Conservation (phyloP, 2,329 filamentous ascomycete species). For the Nemania sp. region DNA sequence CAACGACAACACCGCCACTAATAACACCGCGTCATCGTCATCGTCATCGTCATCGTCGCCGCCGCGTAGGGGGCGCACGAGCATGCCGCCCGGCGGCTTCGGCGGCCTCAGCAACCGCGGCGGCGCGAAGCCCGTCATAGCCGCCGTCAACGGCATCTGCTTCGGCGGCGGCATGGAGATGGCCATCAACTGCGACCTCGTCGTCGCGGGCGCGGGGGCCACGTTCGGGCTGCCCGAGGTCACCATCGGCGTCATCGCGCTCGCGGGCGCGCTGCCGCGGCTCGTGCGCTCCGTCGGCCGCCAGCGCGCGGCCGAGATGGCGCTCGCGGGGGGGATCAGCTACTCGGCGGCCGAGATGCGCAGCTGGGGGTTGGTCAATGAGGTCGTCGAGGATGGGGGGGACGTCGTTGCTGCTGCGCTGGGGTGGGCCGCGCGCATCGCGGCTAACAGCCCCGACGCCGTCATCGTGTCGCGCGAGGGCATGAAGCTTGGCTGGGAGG, state of each 20-base stretch:
- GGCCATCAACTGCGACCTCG: conserved; percentile 72
- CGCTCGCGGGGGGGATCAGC: conserved; percentile 61
- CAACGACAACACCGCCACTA: background rate
- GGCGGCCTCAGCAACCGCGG: conserved; percentile 67
- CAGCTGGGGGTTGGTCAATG: conserved; percentile 73
- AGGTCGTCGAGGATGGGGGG: conserved; percentile 53
- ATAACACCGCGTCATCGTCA: background rate
- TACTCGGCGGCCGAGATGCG: conserved; percentile 64
- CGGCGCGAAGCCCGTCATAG: conserved; percentile 76
- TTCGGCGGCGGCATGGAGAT: conserved; percentile 81
- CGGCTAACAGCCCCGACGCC: conserved; percentile 72
- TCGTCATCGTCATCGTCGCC: background rate
- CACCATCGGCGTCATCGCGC: conserved; percentile 69
- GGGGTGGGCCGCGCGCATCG: conserved; percentile 63
- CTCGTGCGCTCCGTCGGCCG: conserved; percentile 68
- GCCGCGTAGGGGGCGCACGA: conserved; percentile 18
- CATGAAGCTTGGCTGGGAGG: conserved; percentile 74
- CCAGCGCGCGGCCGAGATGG: conserved; percentile 73
- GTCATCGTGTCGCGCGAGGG: conserved; percentile 76
- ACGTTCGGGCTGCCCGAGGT: conserved; percentile 74
- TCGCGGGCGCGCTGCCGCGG: conserved; percentile 72
- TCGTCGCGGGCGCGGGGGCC: conserved; percentile 63
- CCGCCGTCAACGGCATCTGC: conserved; percentile 75
- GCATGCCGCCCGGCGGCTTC: conserved; percentile 57
- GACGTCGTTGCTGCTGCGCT: conserved; percentile 63